These are phyloP conservation scores for Aphanomyces cochlioides DNA, from an alignment of 352 stramenopile genomes.

Conservation along the genomic window DNA sequence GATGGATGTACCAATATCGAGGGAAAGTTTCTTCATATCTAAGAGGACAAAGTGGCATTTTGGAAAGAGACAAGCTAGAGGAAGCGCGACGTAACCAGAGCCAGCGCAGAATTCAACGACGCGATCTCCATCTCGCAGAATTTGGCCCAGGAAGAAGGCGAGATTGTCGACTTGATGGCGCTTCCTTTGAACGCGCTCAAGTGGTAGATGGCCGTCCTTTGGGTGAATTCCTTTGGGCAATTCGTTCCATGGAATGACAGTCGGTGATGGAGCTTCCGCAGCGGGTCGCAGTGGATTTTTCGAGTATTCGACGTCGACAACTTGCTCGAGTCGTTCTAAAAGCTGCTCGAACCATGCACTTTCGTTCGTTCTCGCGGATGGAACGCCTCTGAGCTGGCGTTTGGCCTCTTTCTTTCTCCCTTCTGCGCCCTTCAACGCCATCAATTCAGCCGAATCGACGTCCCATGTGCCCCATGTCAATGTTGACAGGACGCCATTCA, in stretches of 20 bases:
- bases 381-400: constrained; percentile 50
- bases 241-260: constrained; percentile 56
- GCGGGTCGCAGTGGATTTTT: constrained; percentile 60
- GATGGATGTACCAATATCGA: constrained; percentile 59
- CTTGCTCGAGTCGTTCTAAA: constrained; percentile 48
- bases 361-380: constrained; percentile 45
- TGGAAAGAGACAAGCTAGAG: constrained; percentile 66
- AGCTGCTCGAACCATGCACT: constrained; percentile 74
- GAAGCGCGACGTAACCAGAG: constrained; percentile 70
- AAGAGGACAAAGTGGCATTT: constrained; percentile 72
- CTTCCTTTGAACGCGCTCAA: constrained; percentile 58
- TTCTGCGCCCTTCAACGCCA: background rate
- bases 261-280: background rate
- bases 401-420: constrained; percentile 42
- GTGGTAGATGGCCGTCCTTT: constrained; percentile 56
- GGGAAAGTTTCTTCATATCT: constrained; percentile 72
- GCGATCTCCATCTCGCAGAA: constrained; percentile 59
- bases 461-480: constrained; percentile 79
- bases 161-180: constrained; percentile 76
- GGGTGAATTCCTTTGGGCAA: constrained; percentile 67
- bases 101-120: constrained; percentile 82
- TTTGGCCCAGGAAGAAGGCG: constrained; percentile 56
- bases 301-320: constrained; percentile 39
- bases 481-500: constrained; percentile 68
- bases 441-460: constrained; percentile 29